These are phyloP conservation scores for Populus ilicifolia DNA, from an alignment of 345 rosid species.

Conservation along the genomic window DNA sequence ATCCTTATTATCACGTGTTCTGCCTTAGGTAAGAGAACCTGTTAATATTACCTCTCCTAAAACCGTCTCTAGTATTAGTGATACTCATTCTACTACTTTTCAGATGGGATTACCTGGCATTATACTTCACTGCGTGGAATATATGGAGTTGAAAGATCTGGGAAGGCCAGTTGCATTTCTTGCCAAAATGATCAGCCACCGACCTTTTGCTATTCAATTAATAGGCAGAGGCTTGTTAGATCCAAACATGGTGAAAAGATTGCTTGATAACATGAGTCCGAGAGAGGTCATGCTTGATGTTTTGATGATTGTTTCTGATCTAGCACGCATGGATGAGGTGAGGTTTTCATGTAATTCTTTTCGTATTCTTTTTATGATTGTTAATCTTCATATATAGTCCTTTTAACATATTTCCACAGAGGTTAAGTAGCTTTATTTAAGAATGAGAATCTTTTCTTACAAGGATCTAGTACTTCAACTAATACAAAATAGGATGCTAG, in stretches of 20 bases:
- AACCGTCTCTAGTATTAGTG: background rate
- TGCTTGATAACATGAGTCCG: slow-evolving; percentile 67
- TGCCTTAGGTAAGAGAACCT: background rate
- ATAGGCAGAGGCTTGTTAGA: slow-evolving; percentile 80
- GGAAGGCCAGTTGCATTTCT: slow-evolving; percentile 85
- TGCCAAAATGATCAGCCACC: slow-evolving; percentile 81
- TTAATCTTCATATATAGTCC: too few relatives aligned
- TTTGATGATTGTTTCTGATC: slow-evolving; percentile 89
- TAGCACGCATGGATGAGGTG: slow-evolving; percentile 94
- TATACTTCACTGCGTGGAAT: slow-evolving; percentile 72
- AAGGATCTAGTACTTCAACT: too few relatives aligned
- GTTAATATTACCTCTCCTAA: background rate
- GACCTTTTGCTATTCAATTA: slow-evolving; percentile 76
- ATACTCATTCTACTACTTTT: slow-evolving; percentile 26
- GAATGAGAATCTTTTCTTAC: too few relatives aligned
- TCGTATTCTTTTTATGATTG: background rate
- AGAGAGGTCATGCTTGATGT: slow-evolving; percentile 75
- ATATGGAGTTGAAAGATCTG: slow-evolving; percentile 69
- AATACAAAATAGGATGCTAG: too few relatives aligned
- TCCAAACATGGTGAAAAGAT: slow-evolving; percentile 65
- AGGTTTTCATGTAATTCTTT: slow-evolving; percentile 14
- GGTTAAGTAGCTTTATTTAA: too few relatives aligned
- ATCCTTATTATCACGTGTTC: background rate
- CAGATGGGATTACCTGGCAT: slow-evolving; percentile 77
- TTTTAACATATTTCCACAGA: too few relatives aligned